Conservation (phyloP, 2,329 filamentous ascomycete genomes). For the Hymenoscyphus occultus region DNA sequence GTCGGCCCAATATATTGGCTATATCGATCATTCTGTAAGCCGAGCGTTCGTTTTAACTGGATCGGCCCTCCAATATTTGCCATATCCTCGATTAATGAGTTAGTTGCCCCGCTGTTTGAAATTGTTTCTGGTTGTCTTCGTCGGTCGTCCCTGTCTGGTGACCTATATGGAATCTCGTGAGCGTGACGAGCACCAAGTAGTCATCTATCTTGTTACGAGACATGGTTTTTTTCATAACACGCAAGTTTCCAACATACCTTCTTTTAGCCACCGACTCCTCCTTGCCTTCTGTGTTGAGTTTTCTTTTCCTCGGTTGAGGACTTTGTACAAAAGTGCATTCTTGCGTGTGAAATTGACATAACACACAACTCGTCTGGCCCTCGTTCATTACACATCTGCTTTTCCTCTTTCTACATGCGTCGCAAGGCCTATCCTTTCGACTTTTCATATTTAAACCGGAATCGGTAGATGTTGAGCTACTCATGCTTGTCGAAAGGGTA, state of each 20-base stretch:
- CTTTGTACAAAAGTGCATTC: slow-evolving; percentile 77
- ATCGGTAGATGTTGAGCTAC: slow-evolving; percentile 52
- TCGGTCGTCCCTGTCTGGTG: slow-evolving; percentile 53
- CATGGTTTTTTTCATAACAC: background rate
- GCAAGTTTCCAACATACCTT: slow-evolving; percentile 50
- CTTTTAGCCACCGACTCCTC: slow-evolving; percentile 63
- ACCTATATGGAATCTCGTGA: slow-evolving; percentile 43
- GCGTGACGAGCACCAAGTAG: slow-evolving; percentile 16
- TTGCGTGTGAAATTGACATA: slow-evolving; percentile 74
- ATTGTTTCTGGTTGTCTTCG: slow-evolving; percentile 55
- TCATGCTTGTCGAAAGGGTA: slow-evolving; percentile 45
- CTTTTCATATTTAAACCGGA: slow-evolving; percentile 44
- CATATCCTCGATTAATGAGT: slow-evolving; percentile 66
- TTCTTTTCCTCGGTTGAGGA: slow-evolving; percentile 76
- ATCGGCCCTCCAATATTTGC: slow-evolving; percentile 66
- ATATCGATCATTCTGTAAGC: slow-evolving; percentile 73
- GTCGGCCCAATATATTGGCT: slow-evolving; percentile 82
- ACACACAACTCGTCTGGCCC: slow-evolving; percentile 67
- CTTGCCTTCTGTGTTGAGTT: slow-evolving; percentile 57
- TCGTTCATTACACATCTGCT: slow-evolving; percentile 77
- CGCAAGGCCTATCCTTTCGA: slow-evolving; percentile 58
- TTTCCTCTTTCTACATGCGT: slow-evolving; percentile 71
- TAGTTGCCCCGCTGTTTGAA: slow-evolving; percentile 60
- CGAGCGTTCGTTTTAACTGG: slow-evolving; percentile 66
- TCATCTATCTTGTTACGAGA: slow-evolving; percentile 13